phyloP scores from a whole-genome alignment of 1,284 basidiomycete species.

The Taiwanofungus camphoratus region DNA sequence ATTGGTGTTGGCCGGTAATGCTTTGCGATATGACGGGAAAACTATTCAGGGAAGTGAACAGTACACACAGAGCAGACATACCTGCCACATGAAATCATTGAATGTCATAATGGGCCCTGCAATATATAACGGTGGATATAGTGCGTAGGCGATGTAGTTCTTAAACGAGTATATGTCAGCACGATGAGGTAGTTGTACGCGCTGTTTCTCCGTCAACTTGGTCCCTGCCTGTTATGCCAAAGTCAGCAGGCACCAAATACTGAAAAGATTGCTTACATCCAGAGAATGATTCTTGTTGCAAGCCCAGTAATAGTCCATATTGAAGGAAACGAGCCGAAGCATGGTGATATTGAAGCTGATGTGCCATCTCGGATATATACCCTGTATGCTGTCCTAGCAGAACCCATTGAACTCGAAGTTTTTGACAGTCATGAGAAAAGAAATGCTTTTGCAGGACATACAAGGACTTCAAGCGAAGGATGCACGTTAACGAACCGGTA shows the following conservation, averaged over 20 bases:
- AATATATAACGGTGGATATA: constrained; percentile 94
- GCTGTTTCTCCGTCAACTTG: constrained; percentile 49
- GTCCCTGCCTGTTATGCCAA: constrained; percentile 27
- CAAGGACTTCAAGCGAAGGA: constrained; percentile 47
- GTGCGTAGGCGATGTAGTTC: constrained; percentile 69
- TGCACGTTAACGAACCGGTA: constrained; percentile 64
- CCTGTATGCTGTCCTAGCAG: constrained; percentile 63
- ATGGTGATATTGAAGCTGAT: constrained; percentile 96
- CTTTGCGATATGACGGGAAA: constrained; percentile 28
- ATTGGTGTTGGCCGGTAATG: constrained; percentile 46
- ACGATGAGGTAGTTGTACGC: constrained; percentile 41
- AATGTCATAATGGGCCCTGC: constrained; percentile 96
- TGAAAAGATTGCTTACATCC: constrained; percentile 38
- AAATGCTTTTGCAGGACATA: constrained; percentile 26
- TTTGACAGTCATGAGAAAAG: not conserved
- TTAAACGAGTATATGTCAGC: constrained; percentile 46
- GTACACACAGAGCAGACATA: constrained; percentile 28
- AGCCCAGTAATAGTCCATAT: constrained; percentile 90
- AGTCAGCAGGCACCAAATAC: constrained; percentile 2
- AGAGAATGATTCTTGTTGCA: constrained; percentile 31
- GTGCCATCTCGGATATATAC: constrained; percentile 84
- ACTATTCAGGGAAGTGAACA: not conserved
- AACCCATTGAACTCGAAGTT: not conserved
- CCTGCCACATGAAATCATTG: constrained; percentile 94
- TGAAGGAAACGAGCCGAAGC: constrained; percentile 90